Conservation (phyloP, 2,329 filamentous ascomycete species). For the Fusarium pseudonygamai region DNA sequence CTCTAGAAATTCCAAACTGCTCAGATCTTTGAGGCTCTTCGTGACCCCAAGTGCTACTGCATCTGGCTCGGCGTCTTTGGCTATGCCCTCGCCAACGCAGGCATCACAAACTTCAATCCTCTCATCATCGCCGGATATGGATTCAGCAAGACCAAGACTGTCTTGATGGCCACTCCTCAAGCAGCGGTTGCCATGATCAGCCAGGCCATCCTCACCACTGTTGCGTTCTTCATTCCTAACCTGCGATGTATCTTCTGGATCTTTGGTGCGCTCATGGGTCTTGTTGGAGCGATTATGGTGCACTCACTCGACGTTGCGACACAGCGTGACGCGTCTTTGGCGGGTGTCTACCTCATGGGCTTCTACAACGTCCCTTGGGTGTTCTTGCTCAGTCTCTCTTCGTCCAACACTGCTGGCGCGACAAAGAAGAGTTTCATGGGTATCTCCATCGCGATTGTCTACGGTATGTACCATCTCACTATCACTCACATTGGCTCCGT, state of each 20-base stretch:
- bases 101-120: conserved; percentile 70
- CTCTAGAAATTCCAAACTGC: conserved; percentile 22
- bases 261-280: conserved; percentile 29
- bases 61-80: conserved; percentile 54
- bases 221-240: conserved; percentile 43
- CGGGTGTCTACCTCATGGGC: conserved; percentile 47
- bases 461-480: conserved; percentile 36
- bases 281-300: conserved; percentile 43
- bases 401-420: conserved; percentile 44
- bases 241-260: conserved; percentile 47
- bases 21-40: conserved; percentile 35
- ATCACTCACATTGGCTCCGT: too few relatives aligned
- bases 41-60: conserved; percentile 38
- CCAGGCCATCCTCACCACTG: conserved; percentile 32
- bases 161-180: conserved; percentile 47
- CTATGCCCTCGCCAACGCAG: conserved; percentile 73
- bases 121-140: conserved; percentile 68
- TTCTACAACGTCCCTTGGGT: conserved; percentile 48
- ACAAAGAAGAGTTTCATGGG: conserved; percentile 47
- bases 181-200: conserved; percentile 46
- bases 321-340: conserved; percentile 39
- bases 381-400: conserved; percentile 43
- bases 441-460: conserved; percentile 43
- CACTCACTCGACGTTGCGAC: conserved; percentile 32
- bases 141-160: conserved; percentile 42